Evolutionary conservation across 1,139 yeast genomes (phyloP), one percentile per base, ranked within the genome.

Genomic region (Protomyces inundatus): DNA sequence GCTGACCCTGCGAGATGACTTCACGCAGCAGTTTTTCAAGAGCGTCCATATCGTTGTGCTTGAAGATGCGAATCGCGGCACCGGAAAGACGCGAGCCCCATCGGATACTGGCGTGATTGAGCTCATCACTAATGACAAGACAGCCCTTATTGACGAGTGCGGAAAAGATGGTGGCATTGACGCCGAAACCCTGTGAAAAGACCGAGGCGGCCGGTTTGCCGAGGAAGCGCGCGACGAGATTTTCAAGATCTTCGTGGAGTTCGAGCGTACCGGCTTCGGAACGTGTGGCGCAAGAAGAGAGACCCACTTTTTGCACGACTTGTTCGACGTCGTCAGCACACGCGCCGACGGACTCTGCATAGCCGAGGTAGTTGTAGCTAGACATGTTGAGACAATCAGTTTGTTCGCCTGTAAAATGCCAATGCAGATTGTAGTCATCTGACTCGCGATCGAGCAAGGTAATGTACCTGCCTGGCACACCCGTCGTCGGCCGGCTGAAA

Each of bases 1-100:
- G 95, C 78, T 93, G 98, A 66, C 99, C 99, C 75, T 90, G 95
- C 30, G 96, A 86, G 71, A 93, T 95, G 70, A 89, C 89, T 70
- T 89, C 93, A 71, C 97, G 83, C 48, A 93, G 77, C 65, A 91
- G 77, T 68, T 83, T 82, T 75, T 95, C 98, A 70, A 93, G 81
- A 7, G 64, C 64, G 1, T 50, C 54, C 90, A 90, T 88, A 76
- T 93, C 91, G 74, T 91, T 93, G 75, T 93, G 98, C 73, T 88
- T 87, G 79, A 87, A 93, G 35, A 91, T 90, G 77, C 89, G 90
- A 67, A 93, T 96, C 1, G 90, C 86, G 16, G 97, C 96, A 55
- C 98, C 97, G 5, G 97, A 86, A 61, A 90, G 78, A 75, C 98
- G 84, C 62, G 93, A 87, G 69, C 99, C 99, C 68, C 91, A 90